phyloP scores from a whole-genome alignment of 306 rosid genomes.

The Sesbania bispinosa region DNA sequence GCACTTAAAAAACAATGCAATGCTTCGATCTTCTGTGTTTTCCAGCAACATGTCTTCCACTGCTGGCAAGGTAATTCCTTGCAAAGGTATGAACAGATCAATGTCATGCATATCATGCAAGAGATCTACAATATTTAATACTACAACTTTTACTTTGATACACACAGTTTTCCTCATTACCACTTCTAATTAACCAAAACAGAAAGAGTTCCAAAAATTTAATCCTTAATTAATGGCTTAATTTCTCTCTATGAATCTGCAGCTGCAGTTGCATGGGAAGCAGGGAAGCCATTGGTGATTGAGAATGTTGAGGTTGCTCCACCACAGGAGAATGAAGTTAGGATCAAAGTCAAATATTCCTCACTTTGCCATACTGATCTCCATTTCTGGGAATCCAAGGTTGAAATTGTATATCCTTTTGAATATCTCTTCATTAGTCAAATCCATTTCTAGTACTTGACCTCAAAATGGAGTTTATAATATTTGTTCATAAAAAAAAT shows the following conservation, averaged over 20 bases:
- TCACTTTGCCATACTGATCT: conserved; percentile 43
- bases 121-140: too few relatives aligned
- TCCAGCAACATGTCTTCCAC: conserved; percentile 15
- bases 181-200: too few relatives aligned
- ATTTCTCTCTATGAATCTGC: neutral
- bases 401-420: neutral
- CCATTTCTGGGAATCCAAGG: conserved; percentile 42
- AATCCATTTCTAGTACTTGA: too few relatives aligned
- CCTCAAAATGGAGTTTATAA: too few relatives aligned
- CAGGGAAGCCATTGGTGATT: conserved; percentile 39
- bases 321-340: conserved; percentile 35
- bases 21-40: neutral
- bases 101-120: too few relatives aligned
- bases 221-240: neutral
- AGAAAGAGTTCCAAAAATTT: neutral
- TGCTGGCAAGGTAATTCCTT: conserved; percentile 32
- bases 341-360: conserved; percentile 31
- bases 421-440: too few relatives aligned
- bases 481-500: too few relatives aligned
- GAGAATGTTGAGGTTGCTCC: conserved; percentile 46
- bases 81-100: conserved; percentile 26
- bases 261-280: conserved; percentile 47
- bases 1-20: neutral
- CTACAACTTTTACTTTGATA: too few relatives aligned
- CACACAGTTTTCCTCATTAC: too few relatives aligned